Percentiles rank a stretch among this genome's conserved stretches.
These are phyloP conservation scores for Lupinus albus DNA, from an alignment of 306 rosid genomes.

Conservation along the genomic window DNA sequence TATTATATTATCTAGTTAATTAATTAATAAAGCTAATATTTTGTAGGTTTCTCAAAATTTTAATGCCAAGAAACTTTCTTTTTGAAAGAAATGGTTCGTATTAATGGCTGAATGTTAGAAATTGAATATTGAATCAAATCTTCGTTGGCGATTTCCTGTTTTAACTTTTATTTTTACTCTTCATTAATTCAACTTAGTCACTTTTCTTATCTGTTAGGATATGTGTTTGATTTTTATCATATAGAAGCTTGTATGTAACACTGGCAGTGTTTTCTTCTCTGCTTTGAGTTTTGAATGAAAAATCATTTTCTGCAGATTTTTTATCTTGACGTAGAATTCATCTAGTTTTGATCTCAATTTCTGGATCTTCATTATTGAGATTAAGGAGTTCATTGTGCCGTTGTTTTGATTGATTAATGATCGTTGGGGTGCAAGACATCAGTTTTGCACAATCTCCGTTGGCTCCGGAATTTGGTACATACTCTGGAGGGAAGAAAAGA, in stretches of 20 bases:
- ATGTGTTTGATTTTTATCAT: neutral
- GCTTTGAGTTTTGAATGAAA: constrained; percentile 11
- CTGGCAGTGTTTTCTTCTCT: constrained; percentile 13
- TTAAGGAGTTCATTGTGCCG: neutral
- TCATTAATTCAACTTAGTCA: constrained; percentile 2
- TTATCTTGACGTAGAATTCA: constrained; percentile 33
- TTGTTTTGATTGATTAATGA: constrained; percentile 53
- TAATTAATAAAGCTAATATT: neutral
- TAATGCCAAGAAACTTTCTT: neutral
- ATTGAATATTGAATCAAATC: neutral
- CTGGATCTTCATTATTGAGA: constrained; percentile 23
- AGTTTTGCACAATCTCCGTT: constrained; percentile 34
- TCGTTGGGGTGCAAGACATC: constrained; percentile 45
- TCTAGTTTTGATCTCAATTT: neutral
- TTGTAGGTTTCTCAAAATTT: neutral
- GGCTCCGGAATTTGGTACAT: constrained; percentile 59
- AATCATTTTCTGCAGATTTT: constrained; percentile 47
- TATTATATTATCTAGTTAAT: neutral
- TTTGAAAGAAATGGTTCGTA: neutral
- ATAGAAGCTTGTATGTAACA: neutral
- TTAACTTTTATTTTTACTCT: constrained; percentile 8
- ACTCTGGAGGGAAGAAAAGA: constrained; percentile 53
- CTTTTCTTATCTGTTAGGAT: neutral
- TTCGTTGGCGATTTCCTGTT: neutral
- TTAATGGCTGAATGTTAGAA: neutral